Conservation (phyloP, 2,329 filamentous ascomycete species). For the Diaporthe ilicicola region DNA sequence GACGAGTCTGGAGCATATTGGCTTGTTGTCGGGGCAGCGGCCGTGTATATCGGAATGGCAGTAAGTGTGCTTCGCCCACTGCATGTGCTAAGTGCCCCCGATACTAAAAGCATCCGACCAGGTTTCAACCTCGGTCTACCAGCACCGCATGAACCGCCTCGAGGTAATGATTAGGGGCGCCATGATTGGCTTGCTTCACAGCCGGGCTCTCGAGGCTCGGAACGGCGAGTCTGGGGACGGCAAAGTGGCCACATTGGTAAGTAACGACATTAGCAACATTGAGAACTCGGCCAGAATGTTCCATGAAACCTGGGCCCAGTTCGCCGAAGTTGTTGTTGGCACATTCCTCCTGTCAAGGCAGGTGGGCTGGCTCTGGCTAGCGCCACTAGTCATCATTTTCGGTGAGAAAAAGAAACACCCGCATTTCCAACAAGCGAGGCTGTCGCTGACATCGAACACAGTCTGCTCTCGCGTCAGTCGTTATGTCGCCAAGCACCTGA, state of each 20-base stretch:
- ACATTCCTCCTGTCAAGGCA: constrained; percentile 47
- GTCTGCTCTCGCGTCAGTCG: constrained; percentile 52
- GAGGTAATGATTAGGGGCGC: constrained; percentile 36
- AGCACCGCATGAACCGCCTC: constrained; percentile 36
- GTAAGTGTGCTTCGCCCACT: constrained; percentile 39
- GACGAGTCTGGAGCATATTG: constrained; percentile 35
- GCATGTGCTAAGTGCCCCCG: not conserved
- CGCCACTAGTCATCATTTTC: constrained; percentile 51
- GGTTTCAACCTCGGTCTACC: constrained; percentile 37
- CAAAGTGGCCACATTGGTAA: constrained; percentile 49
- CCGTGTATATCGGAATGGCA: constrained; percentile 48
- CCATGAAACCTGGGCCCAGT: constrained; percentile 53
- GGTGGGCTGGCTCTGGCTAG: constrained; percentile 52
- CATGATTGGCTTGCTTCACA: constrained; percentile 37
- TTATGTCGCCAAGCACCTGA: constrained; percentile 49
- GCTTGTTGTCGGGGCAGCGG: constrained; percentile 43
- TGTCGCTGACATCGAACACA: constrained; percentile 32
- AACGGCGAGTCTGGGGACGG: constrained; percentile 41
- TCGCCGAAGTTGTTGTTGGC: constrained; percentile 52
- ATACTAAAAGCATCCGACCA: constrained; percentile 3
- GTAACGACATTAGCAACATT: constrained; percentile 49
- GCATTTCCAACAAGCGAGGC: not conserved
- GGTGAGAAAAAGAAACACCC: constrained; percentile 43
- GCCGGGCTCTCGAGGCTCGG: constrained; percentile 13
- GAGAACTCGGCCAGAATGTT: constrained; percentile 45